Percentiles rank a stretch among this genome's conserved stretches.
Conservation (phyloP, 2,329 filamentous ascomycete genomes). For the Xylaria sp. region DNA sequence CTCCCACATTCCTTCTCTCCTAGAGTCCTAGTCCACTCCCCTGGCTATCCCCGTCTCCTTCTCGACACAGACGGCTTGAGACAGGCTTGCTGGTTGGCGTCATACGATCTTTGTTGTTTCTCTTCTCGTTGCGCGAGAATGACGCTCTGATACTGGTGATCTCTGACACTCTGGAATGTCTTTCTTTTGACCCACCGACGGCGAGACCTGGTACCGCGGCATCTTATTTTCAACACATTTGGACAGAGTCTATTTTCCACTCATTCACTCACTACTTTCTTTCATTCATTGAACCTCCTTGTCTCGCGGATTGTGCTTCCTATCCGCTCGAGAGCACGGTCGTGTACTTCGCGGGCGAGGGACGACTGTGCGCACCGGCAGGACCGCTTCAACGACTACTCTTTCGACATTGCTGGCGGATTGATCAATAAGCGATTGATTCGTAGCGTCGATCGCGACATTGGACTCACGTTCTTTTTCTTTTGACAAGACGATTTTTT, state of each 20-base stretch:
- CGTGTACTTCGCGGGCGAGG: slow-evolving; percentile 57
- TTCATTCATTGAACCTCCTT: slow-evolving; percentile 21
- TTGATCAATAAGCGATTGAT: slow-evolving; percentile 25
- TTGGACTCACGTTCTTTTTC: slow-evolving; percentile 29
- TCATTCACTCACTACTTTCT: slow-evolving; percentile 30
- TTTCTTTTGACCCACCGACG: slow-evolving; percentile 27
- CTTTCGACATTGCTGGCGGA: slow-evolving; percentile 6
- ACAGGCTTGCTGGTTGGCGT: slow-evolving; percentile 4
- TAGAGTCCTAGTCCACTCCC: too few species aligned
- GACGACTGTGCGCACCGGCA: slow-evolving; percentile 53
- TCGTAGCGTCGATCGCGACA: slow-evolving; percentile 34
- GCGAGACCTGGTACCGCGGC: slow-evolving; percentile 24
- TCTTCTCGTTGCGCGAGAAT: slow-evolving; percentile 25
- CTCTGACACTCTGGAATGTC: slow-evolving; percentile 32
- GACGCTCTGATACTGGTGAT: slow-evolving; percentile 27
- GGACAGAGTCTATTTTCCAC: slow-evolving; percentile 27
- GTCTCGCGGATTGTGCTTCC: slow-evolving; percentile 30
- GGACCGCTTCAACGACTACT: slow-evolving; percentile 42
- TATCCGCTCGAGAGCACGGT: slow-evolving; percentile 43
- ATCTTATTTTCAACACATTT: slow-evolving; percentile 24
- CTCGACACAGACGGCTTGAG: neutral
- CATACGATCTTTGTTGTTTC: slow-evolving; percentile 9
- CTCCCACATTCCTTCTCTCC: slow-evolving; percentile 18
- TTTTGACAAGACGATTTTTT: slow-evolving; percentile 28
- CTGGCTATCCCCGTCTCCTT: slow-evolving; percentile 1